phyloP scores from a whole-genome alignment of 805 yeast species.

The Wickerhamiella hasegawae region DNA sequence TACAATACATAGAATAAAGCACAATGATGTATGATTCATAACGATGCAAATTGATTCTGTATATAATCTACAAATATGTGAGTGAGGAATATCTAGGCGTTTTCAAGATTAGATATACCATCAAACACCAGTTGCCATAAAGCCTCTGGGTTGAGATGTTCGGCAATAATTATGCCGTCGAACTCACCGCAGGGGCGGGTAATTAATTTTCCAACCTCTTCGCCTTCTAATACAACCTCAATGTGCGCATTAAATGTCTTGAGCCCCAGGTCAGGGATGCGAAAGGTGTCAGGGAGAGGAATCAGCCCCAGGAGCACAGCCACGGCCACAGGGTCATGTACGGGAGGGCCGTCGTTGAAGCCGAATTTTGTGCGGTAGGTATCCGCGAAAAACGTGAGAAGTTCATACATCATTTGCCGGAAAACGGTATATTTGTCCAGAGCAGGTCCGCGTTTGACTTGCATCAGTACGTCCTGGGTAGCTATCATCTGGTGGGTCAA shows the following conservation, averaged over 20 bases:
- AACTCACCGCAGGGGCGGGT: background rate
- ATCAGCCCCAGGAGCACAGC: slow-evolving; percentile 31
- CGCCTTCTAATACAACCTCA: slow-evolving; percentile 1
- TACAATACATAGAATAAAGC: too few species aligned
- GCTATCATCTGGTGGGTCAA: slow-evolving; percentile 53
- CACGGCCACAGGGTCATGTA: slow-evolving; percentile 69
- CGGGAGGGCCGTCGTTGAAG: slow-evolving; percentile 46
- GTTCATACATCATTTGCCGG: slow-evolving; percentile 38
- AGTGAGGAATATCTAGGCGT: background rate
- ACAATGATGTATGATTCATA: too few species aligned
- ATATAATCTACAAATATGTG: too few species aligned
- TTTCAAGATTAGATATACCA: background rate
- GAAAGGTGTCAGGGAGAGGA: too few species aligned
- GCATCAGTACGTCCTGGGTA: slow-evolving; percentile 25
- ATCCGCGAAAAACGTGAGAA: slow-evolving; percentile 35
- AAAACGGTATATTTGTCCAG: slow-evolving; percentile 26
- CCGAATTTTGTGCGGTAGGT: slow-evolving; percentile 29
- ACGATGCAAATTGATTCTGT: too few species aligned
- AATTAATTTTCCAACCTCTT: background rate
- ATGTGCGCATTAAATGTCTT: slow-evolving; percentile 2
- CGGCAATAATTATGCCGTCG: background rate
- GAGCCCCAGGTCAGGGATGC: slow-evolving; percentile 5
- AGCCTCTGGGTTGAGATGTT: background rate
- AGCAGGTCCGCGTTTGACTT: slow-evolving; percentile 24
- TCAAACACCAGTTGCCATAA: background rate